These are phyloP conservation scores for Corylus heterophylla DNA, from an alignment of 306 rosid species.

Conservation along the genomic window DNA sequence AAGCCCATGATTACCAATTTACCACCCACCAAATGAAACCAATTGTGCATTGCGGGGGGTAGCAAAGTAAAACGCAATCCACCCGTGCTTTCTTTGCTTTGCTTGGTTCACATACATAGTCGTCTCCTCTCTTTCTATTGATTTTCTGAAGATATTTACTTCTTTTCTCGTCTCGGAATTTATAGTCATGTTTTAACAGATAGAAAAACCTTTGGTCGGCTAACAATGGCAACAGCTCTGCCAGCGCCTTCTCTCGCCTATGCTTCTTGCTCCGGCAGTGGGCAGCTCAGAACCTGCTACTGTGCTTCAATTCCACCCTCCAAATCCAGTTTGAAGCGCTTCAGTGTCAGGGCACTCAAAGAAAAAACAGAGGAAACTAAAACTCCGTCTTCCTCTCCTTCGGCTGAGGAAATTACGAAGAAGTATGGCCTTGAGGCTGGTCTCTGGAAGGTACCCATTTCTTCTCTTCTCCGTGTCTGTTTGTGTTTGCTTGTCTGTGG, in stretches of 20 bases:
- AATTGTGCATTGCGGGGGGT: neutral
- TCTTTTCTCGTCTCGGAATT: neutral
- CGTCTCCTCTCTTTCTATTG: neutral
- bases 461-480: neutral
- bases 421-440: conserved; percentile 96
- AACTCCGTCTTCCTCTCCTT: conserved; percentile 48
- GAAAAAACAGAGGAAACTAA: conserved; percentile 75
- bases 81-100: neutral
- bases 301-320: conserved; percentile 30
- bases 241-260: conserved; percentile 39
- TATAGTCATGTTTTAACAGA: conserved; percentile 28
- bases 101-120: neutral
- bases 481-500: conserved; percentile 6
- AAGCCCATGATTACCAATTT: no score
- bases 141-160: neutral
- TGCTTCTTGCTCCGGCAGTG: conserved; percentile 36
- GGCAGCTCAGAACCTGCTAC: conserved; percentile 21
- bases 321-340: conserved; percentile 34
- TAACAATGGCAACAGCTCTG: conserved; percentile 49
- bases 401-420: conserved; percentile 73
- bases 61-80: neutral
- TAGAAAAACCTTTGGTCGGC: conserved; percentile 17
- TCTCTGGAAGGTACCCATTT: conserved; percentile 78
- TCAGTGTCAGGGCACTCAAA: conserved; percentile 62
- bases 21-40: no score